A percentile compares a stretch with the other conserved stretches of the same genome.
These are phyloP conservation scores for Apiotrichum laibachii DNA, from an alignment of 1,284 basidiomycete genomes.

Conservation along the genomic window DNA sequence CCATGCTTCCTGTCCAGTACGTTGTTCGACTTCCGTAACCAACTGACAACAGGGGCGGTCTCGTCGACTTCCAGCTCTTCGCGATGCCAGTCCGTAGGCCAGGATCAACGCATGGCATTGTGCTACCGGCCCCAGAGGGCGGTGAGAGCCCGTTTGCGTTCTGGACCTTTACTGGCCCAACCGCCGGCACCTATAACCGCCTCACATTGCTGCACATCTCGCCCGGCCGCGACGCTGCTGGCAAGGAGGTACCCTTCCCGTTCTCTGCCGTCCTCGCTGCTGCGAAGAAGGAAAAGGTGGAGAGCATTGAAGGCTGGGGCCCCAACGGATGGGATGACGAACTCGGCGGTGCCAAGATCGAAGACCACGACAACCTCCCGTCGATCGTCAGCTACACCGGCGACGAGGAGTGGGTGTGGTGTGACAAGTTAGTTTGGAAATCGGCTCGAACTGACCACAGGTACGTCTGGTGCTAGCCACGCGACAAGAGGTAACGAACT, in stretches of 20 bases:
- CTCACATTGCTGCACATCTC: neutral
- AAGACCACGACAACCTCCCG: neutral
- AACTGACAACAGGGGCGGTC: neutral
- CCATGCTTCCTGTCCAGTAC: slow-evolving; percentile 1
- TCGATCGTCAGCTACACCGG: slow-evolving; percentile 12
- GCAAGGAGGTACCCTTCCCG: neutral
- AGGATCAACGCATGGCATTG: neutral
- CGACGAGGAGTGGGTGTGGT: slow-evolving; percentile 14
- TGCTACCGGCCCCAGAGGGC: neutral
- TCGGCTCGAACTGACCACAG: slow-evolving; percentile 6
- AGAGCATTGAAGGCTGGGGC: slow-evolving; percentile 19
- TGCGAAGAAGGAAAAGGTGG: slow-evolving; percentile 5
- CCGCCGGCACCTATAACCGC: neutral
- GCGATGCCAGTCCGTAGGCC: neutral
- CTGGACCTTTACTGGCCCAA: neutral
- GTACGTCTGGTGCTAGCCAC: slow-evolving; percentile 5
- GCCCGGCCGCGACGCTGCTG: neutral
- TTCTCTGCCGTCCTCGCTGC: slow-evolving; percentile 8
- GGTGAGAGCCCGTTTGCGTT: slow-evolving; percentile 2
- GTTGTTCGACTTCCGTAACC: neutral
- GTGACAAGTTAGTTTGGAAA: slow-evolving; percentile 11
- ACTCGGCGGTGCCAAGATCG: neutral
- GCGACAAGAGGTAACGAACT: no score
- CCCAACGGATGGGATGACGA: slow-evolving; percentile 8
- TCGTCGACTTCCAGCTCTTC: neutral